These are phyloP conservation scores for Clathrus columnatus DNA, from an alignment of 768 basidiomycete species.

Conservation along the genomic window DNA sequence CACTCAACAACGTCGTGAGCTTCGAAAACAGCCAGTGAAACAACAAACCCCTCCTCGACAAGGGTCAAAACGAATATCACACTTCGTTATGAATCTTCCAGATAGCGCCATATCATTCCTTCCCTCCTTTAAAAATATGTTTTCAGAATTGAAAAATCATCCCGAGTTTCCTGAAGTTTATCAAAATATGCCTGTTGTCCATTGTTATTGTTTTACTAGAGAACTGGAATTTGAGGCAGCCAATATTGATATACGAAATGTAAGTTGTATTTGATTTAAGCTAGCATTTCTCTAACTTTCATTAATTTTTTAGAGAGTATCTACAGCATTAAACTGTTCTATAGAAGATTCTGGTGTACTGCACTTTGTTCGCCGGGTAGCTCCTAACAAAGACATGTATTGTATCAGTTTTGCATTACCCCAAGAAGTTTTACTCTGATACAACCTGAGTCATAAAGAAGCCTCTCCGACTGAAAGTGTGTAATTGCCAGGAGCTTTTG, in stretches of 20 bases:
- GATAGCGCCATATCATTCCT: conserved; percentile 86
- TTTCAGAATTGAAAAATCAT: conserved; percentile 34
- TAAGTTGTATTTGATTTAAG: conserved; percentile 28
- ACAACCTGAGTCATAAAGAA: too few relatives aligned
- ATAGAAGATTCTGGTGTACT: conserved; percentile 42
- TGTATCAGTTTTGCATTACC: conserved; percentile 84
- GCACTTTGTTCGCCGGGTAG: conserved; percentile 84
- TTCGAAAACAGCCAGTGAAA: conserved; percentile 8
- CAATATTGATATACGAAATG: conserved; percentile 70
- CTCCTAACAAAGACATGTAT: conserved; percentile 97
- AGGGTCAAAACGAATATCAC: conserved; percentile 42
- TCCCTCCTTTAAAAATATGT: conserved; percentile 75
- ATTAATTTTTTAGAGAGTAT: conserved; percentile 12
- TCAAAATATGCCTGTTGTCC: conserved; percentile 73
- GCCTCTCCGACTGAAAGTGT: too few relatives aligned
- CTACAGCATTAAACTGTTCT: conserved; percentile 27
- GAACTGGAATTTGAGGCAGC: conserved; percentile 64
- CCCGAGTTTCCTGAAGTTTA: conserved; percentile 41
- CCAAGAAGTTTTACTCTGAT: conserved; percentile 26
- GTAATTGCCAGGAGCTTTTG: too few relatives aligned
- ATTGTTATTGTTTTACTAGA: conserved; percentile 94
- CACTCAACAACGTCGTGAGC: conserved; percentile 30
- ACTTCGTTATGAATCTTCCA: conserved; percentile 98
- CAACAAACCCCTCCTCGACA: conserved; percentile 31
- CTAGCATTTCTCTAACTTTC: not conserved